Percentiles rank a stretch among this genome's conserved stretches.
Conservation (phyloP, 177 flowering plant genomes). For the Vitis hybrid region DNA sequence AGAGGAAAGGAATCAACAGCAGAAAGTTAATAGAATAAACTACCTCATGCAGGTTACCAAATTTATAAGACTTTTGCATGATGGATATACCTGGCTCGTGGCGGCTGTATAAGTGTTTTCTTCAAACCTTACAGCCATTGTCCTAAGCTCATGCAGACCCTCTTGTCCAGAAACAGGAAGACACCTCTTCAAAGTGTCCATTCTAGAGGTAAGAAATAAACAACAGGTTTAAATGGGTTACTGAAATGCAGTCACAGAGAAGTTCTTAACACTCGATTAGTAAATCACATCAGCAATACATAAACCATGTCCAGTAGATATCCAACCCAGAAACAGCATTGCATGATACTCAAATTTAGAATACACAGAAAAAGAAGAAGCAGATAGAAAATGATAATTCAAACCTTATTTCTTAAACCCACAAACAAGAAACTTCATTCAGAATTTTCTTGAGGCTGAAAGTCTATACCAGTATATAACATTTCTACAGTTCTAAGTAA, state of each 20-base stretch:
- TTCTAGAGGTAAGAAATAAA: constrained; percentile 32
- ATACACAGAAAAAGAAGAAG: no score
- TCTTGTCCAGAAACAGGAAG: constrained; percentile 49
- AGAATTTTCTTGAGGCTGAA: no score
- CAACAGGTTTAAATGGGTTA: not conserved
- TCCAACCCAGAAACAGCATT: no score
- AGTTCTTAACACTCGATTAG: not conserved
- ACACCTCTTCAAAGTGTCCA: constrained; percentile 56
- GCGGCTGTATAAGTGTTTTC: constrained; percentile 48
- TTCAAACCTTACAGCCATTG: constrained; percentile 60
- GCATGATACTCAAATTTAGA: no score
- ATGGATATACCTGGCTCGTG: constrained; percentile 38
- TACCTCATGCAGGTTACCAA: not conserved
- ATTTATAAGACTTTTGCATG: not conserved
- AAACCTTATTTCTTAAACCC: no score
- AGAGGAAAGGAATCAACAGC: not conserved
- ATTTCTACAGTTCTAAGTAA: no score
- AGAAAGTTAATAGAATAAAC: not conserved
- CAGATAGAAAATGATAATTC: no score
- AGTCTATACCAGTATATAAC: no score
- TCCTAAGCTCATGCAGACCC: constrained; percentile 44
- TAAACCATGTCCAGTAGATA: no score
- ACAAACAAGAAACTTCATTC: no score
- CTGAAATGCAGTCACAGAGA: no score
- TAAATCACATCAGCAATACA: no score